Evolutionary conservation across 768 basidiomycete species (phyloP).

Genomic region (Naematelia encephala): DNA sequence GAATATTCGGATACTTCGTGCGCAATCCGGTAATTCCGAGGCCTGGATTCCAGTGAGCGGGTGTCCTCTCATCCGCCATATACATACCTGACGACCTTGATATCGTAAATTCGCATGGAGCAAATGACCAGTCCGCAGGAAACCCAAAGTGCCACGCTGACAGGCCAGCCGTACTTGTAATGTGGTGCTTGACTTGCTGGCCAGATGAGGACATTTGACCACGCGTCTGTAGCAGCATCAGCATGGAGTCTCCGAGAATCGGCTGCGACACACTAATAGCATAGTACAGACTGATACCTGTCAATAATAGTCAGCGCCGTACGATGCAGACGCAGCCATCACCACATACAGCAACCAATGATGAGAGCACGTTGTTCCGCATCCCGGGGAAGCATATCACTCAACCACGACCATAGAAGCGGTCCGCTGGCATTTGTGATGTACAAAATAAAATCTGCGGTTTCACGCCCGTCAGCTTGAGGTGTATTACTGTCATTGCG

Average conservation of each 20-base stretch:
- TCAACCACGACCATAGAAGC: slow-evolving; percentile 43
- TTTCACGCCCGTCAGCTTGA: not conserved
- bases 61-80: not conserved
- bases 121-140: slow-evolving; percentile 31
- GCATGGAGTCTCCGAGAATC: not conserved
- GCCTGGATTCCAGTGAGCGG: not conserved
- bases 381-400: slow-evolving; percentile 43
- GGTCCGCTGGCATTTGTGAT: slow-evolving; percentile 39
- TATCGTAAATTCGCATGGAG: slow-evolving; percentile 30
- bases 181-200: slow-evolving; percentile 40
- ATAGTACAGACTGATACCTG: slow-evolving; percentile 36
- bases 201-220: slow-evolving; percentile 44
- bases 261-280: slow-evolving; percentile 22
- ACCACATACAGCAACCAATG: slow-evolving; percentile 28
- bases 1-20: not conserved
- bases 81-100: slow-evolving; percentile 32
- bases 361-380: slow-evolving; percentile 44
- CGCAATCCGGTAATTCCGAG: not conserved
- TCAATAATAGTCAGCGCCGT: not conserved
- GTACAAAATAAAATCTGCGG: slow-evolving; percentile 35
- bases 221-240: slow-evolving; percentile 20
- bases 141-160: slow-evolving; percentile 37
- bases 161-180: slow-evolving; percentile 37
- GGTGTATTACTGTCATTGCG: not conserved
- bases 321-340: not conserved